Evolutionary conservation across 2,329 filamentous ascomycete genomes (phyloP), one percentile per base, ranked within the genome.

Genomic region (Cladosporium cucumerinum): DNA sequence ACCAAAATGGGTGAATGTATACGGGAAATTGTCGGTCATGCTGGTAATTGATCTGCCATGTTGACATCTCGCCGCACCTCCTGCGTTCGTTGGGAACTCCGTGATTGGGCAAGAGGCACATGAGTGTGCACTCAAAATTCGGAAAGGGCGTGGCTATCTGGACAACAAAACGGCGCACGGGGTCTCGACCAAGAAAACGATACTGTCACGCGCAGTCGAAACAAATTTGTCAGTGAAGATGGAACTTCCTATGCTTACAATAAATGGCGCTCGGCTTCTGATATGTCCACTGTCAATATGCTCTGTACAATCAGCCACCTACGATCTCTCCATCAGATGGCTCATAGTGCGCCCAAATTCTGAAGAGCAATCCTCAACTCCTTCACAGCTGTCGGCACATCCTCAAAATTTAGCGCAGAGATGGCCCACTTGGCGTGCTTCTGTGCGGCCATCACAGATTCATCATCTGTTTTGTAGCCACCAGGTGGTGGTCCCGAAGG

Each of bases 341-440:
- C 21, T 73, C 67, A 89, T 43, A 79, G 79, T 14, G 87, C 89
- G 2, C 92, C 92, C 57, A 97, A 79, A 21, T 82, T 79, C 64
- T 85, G 81, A 67, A 99, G 79, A 3, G 95, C 95, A 66, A 86
- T 87, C 61, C 86, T 86, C 67, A 99, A 77, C 74, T 99, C 93
- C 72, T 89, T 88, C 5, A 98, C 88, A 0, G 95, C 95, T 0
- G 95, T 99, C 1, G 89, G 84, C 1, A 96, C 90, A 75, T 99
- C 95, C 71, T 99, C 95, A 77, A 99, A 99, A 72, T 97, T 97
- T 57, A 99, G 80, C 0, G 95, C 95, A 12, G 93, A 97, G 49
- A 98, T 96, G 0, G 95, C 95, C 92, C 92, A 99, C 72, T 92
- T 93, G 2, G 94, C 93, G 79, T 98, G 95, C 76, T 98, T 99